phyloP scores from a whole-genome alignment of 2,329 filamentous ascomycete species.

The Waltergamsia citrina region DNA sequence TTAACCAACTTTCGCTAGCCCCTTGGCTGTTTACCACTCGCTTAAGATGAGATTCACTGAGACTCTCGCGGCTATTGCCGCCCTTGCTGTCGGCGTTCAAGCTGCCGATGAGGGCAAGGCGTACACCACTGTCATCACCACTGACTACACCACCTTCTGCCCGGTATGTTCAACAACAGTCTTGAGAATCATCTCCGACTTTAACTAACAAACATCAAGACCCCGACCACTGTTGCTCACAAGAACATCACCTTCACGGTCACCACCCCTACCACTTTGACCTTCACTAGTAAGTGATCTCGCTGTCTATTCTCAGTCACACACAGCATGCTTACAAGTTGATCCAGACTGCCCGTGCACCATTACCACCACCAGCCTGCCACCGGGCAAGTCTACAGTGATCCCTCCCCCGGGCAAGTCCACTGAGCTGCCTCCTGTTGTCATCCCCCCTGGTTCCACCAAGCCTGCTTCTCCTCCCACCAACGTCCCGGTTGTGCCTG shows the following conservation, averaged over 20 bases:
- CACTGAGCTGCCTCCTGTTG: not conserved
- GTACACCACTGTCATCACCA: slow-evolving; percentile 24
- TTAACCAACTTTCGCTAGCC: not conserved
- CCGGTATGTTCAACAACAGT: slow-evolving; percentile 21
- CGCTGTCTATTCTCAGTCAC: not conserved
- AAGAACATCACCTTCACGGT: slow-evolving; percentile 33
- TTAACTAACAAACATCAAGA: not conserved
- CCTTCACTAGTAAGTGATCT: slow-evolving; percentile 29
- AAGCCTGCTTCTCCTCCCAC: slow-evolving; percentile 2
- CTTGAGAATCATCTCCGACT: not conserved
- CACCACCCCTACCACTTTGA: slow-evolving; percentile 29
- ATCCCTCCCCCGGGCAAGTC: not conserved
- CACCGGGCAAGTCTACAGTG: not conserved
- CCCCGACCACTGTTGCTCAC: slow-evolving; percentile 26
- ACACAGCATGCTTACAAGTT: slow-evolving; percentile 12
- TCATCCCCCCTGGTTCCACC: not conserved
- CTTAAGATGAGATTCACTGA: slow-evolving; percentile 24
- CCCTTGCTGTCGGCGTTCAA: slow-evolving; percentile 13
- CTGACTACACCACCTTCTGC: slow-evolving; percentile 30
- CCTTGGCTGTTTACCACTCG: no score
- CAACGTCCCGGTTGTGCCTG: not conserved
- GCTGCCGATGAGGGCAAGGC: not conserved
- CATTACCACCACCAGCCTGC: slow-evolving; percentile 15
- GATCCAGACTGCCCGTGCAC: slow-evolving; percentile 36
- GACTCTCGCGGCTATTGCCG: slow-evolving; percentile 18